phyloP scores from a whole-genome alignment of 371 early-diverging fungal genomes.

The Capniomyces stellatus region DNA sequence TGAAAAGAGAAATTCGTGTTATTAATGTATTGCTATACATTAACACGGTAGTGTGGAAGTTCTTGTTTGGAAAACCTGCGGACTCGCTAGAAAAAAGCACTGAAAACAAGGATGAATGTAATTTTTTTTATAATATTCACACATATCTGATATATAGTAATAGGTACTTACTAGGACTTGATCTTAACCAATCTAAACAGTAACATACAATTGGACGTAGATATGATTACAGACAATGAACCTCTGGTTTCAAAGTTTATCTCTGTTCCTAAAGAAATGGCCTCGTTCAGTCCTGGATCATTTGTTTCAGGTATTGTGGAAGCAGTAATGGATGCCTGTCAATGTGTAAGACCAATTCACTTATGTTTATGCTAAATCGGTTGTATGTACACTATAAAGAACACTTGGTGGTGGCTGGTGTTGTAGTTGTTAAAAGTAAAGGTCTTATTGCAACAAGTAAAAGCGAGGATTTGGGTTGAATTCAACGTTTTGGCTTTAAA shows the following conservation, averaged over 20 bases:
- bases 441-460: no score
- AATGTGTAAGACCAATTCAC: conserved; percentile 50
- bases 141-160: conserved; percentile 26
- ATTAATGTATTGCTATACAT: conserved; percentile 75
- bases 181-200: no score
- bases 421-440: no score
- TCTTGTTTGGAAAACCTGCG: conserved; percentile 81
- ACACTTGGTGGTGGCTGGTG: no score
- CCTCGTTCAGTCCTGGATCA: conserved; percentile 77
- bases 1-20: conserved; percentile 72
- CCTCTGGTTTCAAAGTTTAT: conserved; percentile 72
- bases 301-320: conserved; percentile 92
- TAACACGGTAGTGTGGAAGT: conserved; percentile 80
- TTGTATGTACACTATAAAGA: no score
- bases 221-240: conserved; percentile 95
- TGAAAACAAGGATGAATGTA: conserved; percentile 81
- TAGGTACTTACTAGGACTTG: no score
- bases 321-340: conserved; percentile 74
- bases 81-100: conserved; percentile 87
- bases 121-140: conserved; percentile 21
- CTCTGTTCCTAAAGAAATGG: conserved; percentile 80
- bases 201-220: neutral
- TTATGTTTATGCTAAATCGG: neutral
- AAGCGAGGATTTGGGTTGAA: no score
- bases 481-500: conserved; percentile 2